A percentile compares a stretch with the other conserved stretches of the same genome.
Evolutionary conservation across 2,329 filamentous ascomycete species (phyloP).

Genomic region (Colletotrichum trifolii): DNA sequence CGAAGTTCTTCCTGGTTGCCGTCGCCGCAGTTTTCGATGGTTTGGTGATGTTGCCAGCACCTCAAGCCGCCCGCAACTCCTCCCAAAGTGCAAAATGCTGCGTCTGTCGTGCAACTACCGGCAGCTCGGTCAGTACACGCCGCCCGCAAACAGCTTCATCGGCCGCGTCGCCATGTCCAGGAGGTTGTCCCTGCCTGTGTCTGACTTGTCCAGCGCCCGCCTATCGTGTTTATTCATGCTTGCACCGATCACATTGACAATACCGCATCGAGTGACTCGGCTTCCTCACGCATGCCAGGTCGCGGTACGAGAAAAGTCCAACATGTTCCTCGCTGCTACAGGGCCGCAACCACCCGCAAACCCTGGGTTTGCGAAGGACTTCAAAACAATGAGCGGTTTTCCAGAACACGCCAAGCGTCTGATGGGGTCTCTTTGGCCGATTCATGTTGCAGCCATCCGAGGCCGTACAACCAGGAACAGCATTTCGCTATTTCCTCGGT

Average conservation of each 20-base stretch:
- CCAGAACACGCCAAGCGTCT: not conserved
- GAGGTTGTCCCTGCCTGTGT: conserved; percentile 11
- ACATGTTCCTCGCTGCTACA: not conserved
- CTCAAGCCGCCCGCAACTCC: too few relatives aligned
- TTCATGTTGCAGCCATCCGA: not conserved
- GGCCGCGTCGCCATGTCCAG: not conserved
- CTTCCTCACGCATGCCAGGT: not conserved
- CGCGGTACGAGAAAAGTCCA: too few relatives aligned
- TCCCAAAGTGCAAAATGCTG: not conserved
- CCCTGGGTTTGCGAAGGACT: not conserved
- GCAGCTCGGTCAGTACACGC: not conserved
- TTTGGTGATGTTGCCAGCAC: too few relatives aligned
- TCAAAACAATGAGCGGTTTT: conserved; percentile 3
- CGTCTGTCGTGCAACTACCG: not conserved
- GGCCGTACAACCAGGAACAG: not conserved
- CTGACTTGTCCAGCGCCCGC: conserved; percentile 17
- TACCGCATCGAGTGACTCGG: not conserved
- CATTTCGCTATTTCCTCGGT: not conserved
- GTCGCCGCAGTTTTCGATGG: not conserved
- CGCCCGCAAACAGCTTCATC: conserved; percentile 23
- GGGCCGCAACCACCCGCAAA: not conserved
- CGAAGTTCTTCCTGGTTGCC: not conserved
- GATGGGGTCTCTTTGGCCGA: not conserved
- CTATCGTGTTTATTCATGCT: not conserved
- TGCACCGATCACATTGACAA: conserved; percentile 1